phyloP scores from a whole-genome alignment of 1,139 yeast genomes.

The Kodamaea suecica region DNA sequence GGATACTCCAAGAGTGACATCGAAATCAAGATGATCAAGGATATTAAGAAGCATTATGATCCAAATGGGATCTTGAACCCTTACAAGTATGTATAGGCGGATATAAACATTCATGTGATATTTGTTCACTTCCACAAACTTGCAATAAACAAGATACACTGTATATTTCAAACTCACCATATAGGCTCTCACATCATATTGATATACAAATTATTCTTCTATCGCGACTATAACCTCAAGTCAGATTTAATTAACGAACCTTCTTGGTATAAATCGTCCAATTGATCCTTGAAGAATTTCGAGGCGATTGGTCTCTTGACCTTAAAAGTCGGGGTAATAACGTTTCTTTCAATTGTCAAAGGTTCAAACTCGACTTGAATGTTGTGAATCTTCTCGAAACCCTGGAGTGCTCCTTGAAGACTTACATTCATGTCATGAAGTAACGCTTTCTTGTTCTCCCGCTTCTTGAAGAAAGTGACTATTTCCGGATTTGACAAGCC shows the following conservation, averaged over 20 bases:
- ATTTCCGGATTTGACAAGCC: slow-evolving; percentile 23
- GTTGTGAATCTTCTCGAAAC: slow-evolving; percentile 67
- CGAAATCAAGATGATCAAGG: slow-evolving; percentile 71
- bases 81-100: slow-evolving; percentile 72
- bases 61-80: slow-evolving; percentile 92
- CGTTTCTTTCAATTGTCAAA: slow-evolving; percentile 58
- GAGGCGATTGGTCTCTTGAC: slow-evolving; percentile 62
- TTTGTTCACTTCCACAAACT: too few species aligned
- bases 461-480: slow-evolving; percentile 25
- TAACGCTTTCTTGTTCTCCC: slow-evolving; percentile 27
- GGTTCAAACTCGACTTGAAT: slow-evolving; percentile 61
- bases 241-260: slow-evolving; percentile 34
- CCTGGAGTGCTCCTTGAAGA: slow-evolving; percentile 26
- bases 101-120: neutral
- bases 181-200: too few species aligned
- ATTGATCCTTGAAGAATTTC: slow-evolving; percentile 45
- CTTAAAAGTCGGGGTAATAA: slow-evolving; percentile 74
- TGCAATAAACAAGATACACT: too few species aligned
- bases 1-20: slow-evolving; percentile 73
- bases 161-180: too few species aligned
- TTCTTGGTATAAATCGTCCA: slow-evolving; percentile 58
- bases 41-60: slow-evolving; percentile 75
- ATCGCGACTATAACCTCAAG: slow-evolving; percentile 4
- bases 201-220: neutral
- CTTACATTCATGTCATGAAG: slow-evolving; percentile 27